A percentile compares a stretch with the other conserved stretches of the same genome.
These are phyloP conservation scores for Acarospora socialis DNA, from an alignment of 2,329 filamentous ascomycete genomes.

Conservation along the genomic window DNA sequence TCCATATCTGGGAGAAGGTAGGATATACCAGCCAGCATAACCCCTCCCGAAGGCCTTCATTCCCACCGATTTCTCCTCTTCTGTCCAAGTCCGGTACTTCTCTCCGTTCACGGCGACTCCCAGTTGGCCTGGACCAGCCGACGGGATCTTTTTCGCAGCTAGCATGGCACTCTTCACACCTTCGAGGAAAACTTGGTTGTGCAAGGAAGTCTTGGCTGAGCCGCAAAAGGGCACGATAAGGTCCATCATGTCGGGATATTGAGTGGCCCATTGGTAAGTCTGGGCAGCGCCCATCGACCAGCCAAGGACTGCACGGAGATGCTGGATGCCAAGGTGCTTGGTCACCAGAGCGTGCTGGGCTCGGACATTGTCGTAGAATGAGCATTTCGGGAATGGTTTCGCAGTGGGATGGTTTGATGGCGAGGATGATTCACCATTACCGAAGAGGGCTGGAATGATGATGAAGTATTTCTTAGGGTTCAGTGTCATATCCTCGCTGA, in stretches of 20 bases:
- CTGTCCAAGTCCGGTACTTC: conserved; percentile 35
- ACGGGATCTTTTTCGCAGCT: conserved; percentile 40
- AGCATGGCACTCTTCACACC: conserved; percentile 47
- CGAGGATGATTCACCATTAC: conserved; percentile 53
- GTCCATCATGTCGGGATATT: conserved; percentile 52
- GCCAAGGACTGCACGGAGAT: conserved; percentile 48
- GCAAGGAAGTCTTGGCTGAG: conserved; percentile 46
- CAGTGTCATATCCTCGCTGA: conserved; percentile 50
- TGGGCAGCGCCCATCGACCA: conserved; percentile 61
- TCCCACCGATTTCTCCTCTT: conserved; percentile 39
- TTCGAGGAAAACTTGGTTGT: conserved; percentile 56
- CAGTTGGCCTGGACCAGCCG: conserved; percentile 36
- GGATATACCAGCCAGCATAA: conserved; percentile 53
- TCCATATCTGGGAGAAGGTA: background rate
- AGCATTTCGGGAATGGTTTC: conserved; percentile 46
- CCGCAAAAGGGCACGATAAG: conserved; percentile 52
- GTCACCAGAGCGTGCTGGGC: conserved; percentile 55
- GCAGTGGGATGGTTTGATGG: conserved; percentile 46
- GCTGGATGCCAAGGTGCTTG: conserved; percentile 44
- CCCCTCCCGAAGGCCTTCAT: conserved; percentile 59
- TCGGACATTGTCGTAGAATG: conserved; percentile 54
- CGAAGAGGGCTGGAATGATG: conserved; percentile 53
- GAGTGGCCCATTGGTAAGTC: conserved; percentile 49
- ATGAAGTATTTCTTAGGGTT: conserved; percentile 53
- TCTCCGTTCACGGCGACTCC: conserved; percentile 26